phyloP scores from a whole-genome alignment of 2,329 filamentous ascomycete genomes.

The Fonsecaea monophora region DNA sequence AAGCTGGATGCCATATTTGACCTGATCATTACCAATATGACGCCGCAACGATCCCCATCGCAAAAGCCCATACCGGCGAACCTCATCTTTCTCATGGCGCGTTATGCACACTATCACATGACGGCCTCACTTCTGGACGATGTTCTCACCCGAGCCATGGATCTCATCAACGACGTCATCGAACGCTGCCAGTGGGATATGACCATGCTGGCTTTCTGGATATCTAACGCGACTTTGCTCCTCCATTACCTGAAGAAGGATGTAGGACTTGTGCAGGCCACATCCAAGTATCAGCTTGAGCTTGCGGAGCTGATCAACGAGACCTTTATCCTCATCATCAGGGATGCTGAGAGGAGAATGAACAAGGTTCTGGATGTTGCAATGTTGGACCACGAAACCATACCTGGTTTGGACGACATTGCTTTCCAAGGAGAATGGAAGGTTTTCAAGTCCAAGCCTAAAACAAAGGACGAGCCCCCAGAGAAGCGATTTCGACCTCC shows the following conservation, averaged over 20 bases:
- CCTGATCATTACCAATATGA: conserved; percentile 98
- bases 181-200: conserved; percentile 98
- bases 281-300: conserved; percentile 87
- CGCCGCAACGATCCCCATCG: conserved; percentile 90
- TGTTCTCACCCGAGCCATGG: conserved; percentile 84
- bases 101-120: conserved; percentile 96
- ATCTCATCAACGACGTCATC: conserved; percentile 94
- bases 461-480: conserved; percentile 82
- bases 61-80: conserved; percentile 98
- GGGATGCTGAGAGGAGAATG: conserved; percentile 92
- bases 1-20: conserved; percentile 91
- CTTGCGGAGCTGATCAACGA: conserved; percentile 95
- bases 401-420: conserved; percentile 95
- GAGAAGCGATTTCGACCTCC: conserved; percentile 92
- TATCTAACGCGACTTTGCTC: conserved; percentile 94
- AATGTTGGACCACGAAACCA: conserved; percentile 97
- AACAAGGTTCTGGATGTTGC: conserved; percentile 93
- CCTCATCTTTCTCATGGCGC: conserved; percentile 91
- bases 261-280: conserved; percentile 76
- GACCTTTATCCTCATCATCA: conserved; percentile 96
- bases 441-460: conserved; percentile 88
- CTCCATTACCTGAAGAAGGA: conserved; percentile 98
- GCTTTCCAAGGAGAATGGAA: conserved; percentile 99
- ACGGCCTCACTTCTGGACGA: conserved; percentile 82
- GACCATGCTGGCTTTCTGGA: conserved; percentile 99